Evolutionary conservation across 2,329 filamentous ascomycete species (phyloP).

Genomic region (Aphanoascus verrucosus): DNA sequence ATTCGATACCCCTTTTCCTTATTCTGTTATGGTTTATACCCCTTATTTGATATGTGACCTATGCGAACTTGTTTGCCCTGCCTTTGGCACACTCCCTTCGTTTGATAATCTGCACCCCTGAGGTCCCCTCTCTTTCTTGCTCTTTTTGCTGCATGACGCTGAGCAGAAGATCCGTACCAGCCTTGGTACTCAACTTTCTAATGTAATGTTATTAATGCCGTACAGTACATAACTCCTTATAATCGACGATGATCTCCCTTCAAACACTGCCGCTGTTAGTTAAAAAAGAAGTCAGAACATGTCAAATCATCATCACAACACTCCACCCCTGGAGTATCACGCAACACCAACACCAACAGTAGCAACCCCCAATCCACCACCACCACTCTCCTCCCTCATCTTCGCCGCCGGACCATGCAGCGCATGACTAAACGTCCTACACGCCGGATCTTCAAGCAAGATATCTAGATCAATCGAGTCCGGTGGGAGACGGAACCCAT

Average conservation of each 20-base stretch:
- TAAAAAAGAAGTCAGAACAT: too few species aligned
- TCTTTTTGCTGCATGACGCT: too few species aligned
- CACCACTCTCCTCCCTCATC: constrained; percentile 6
- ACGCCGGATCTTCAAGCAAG: constrained; percentile 49
- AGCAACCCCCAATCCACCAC: constrained; percentile 7
- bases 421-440: constrained; percentile 47
- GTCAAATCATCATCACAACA: too few species aligned
- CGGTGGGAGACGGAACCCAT: constrained; percentile 48
- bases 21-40: not conserved
- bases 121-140: not conserved
- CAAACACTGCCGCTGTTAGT: not conserved
- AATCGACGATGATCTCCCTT: not conserved
- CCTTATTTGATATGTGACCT: too few species aligned
- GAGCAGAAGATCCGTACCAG: too few species aligned
- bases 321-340: too few species aligned
- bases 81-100: not conserved
- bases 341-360: constrained; percentile 17
- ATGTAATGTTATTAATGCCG: not conserved
- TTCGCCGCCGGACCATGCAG: constrained; percentile 25
- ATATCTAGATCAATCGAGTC: constrained; percentile 52
- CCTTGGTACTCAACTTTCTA: too few species aligned
- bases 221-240: not conserved
- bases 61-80: not conserved
- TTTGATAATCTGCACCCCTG: not conserved
- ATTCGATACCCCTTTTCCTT: constrained; percentile 2